Percentiles rank a stretch among this genome's conserved stretches.
Conservation (phyloP, 805 yeast genomes). For the Candida jianshihensis region DNA sequence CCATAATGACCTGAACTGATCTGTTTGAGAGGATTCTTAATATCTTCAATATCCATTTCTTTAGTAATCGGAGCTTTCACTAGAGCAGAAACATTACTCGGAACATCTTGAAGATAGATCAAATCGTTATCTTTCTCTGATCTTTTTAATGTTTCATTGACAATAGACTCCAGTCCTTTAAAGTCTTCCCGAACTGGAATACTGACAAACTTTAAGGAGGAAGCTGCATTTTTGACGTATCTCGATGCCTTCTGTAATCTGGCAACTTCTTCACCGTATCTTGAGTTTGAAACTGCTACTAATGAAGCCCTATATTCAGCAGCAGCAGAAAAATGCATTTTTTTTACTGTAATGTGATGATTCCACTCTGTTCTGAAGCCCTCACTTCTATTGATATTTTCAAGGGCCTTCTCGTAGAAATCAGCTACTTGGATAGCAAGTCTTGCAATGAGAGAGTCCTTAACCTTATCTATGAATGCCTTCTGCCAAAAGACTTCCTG, state of each 20-base stretch:
- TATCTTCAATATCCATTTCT: constrained; percentile 31
- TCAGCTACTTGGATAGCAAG: constrained; percentile 57
- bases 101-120: constrained; percentile 64
- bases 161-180: constrained; percentile 37
- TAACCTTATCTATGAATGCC: constrained; percentile 44
- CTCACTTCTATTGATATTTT: constrained; percentile 38
- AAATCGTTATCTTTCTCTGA: constrained; percentile 79
- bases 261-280: constrained; percentile 70
- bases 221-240: constrained; percentile 30
- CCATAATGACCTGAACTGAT: constrained; percentile 18
- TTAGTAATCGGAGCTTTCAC: constrained; percentile 52
- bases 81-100: constrained; percentile 38
- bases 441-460: constrained; percentile 55
- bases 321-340: constrained; percentile 62
- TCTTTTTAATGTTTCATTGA: constrained; percentile 38
- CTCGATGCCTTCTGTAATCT: constrained; percentile 38
- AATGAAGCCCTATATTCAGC: constrained; percentile 58
- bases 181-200: constrained; percentile 44
- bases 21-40: constrained; percentile 25
- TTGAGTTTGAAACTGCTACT: constrained; percentile 36
- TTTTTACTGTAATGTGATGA: constrained; percentile 52
- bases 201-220: constrained; percentile 35
- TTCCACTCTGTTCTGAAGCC: constrained; percentile 59
- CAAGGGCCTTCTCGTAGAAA: constrained; percentile 43
- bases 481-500: constrained; percentile 83